Base-by-base conservation (phyloP, 352 stramenopile species). In the Saprolegnia diclina region DNA sequence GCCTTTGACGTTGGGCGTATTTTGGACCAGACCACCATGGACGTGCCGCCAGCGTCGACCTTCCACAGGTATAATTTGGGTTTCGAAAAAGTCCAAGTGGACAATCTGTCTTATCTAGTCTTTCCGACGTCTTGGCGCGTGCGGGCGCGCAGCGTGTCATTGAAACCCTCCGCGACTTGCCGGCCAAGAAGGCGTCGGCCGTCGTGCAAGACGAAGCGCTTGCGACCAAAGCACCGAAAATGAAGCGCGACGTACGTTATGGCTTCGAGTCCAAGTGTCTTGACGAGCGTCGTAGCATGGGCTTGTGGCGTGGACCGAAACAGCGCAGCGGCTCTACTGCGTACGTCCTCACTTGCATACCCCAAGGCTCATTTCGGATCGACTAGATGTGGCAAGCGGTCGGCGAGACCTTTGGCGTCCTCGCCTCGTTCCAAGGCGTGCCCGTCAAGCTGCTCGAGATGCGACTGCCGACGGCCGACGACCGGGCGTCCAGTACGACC, bases 341-440 rank as follows among this genome's bases (percentile, higher is more conserved):
- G 63, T 69, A 65, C 13, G 11, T 14, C 24, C 22, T 35, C 21
- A 19, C 32, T 50, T 7, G 24, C 55, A 13, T 66, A 9, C 46
- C 56, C 5, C 56, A 65, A 44, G 32, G 7, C 21, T 5, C n/a
- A n/a, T n/a, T n/a, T n/a, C n/a, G n/a, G 45, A 6, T 32, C 55
- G 18, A 42, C 18, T 61, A 92, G 82, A 74, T 77, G 65, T 94
- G 84, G 84, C 84, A 92, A 57, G 83, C 86, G 46, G 75, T 94
- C 52, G 83, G 84, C 52, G 85, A 87, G 67, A 88, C 79, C 14
- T 80, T 94, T 29, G 84, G 86, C 29, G 61, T 94, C 35, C 79
- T 73, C 24, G 77, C 89, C 4, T 72, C 77, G n/a, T 92, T 88
- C 72, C 77, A 78, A 55, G 76, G 75, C 69, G 87, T 83, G 45